phyloP scores from a whole-genome alignment of 305 asterid genomes.

The Coffea humblotiana region DNA sequence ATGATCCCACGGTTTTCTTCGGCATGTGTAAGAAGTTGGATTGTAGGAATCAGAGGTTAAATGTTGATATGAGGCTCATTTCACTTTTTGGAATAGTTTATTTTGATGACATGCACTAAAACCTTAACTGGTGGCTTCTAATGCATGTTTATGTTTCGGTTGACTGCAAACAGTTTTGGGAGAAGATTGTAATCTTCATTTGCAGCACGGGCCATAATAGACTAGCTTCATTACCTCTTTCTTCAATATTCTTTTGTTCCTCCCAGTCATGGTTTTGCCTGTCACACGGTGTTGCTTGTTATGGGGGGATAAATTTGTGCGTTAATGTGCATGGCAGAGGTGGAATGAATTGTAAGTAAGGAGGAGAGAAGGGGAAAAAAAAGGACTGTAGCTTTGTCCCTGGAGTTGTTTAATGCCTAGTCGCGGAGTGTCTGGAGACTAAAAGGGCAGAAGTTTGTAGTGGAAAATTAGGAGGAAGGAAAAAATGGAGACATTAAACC shows the following conservation, averaged over 20 bases:
- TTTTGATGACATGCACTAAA: background rate
- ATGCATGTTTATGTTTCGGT: background rate
- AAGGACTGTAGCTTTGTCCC: no score
- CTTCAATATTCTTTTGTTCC: background rate
- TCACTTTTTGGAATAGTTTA: background rate
- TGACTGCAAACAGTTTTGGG: background rate
- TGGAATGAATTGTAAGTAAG: background rate
- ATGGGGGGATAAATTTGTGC: background rate
- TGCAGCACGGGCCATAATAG: no score
- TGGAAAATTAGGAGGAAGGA: no score
- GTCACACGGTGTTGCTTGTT: background rate
- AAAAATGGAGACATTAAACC: no score
- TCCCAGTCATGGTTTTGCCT: no score
- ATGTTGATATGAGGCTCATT: background rate
- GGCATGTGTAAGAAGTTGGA: background rate
- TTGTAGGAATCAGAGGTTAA: conserved; percentile 1
- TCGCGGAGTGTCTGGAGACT: no score
- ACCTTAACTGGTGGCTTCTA: background rate
- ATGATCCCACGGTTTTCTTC: background rate
- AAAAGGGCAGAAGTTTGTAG: no score
- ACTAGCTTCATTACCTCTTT: no score
- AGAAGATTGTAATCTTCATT: no score
- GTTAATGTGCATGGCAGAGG: background rate
- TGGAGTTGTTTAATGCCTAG: no score
- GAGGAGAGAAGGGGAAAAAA: no score